These are phyloP conservation scores for Neonectria sp. DNA, from an alignment of 2,329 filamentous ascomycete genomes.

Conservation along the genomic window DNA sequence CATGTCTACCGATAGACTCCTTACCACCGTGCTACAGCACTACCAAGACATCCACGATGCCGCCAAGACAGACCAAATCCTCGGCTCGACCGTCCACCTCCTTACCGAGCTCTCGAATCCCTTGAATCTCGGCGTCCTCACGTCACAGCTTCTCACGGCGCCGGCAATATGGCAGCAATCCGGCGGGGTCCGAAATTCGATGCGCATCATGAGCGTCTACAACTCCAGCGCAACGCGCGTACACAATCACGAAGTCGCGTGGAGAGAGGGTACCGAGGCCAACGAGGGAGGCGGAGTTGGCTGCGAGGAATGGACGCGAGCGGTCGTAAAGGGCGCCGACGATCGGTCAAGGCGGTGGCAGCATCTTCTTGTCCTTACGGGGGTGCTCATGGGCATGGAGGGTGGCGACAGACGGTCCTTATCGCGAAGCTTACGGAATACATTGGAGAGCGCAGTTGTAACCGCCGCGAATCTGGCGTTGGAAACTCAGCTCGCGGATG, in stretches of 20 bases:
- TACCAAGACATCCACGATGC: conserved; percentile 69
- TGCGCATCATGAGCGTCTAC: conserved; percentile 79
- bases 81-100: conserved; percentile 77
- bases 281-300: conserved; percentile 60
- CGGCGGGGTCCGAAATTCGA: conserved; percentile 72
- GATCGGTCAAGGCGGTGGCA: conserved; percentile 80
- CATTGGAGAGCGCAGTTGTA: conserved; percentile 81
- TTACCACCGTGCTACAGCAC: conserved; percentile 75
- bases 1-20: conserved; percentile 78
- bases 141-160: conserved; percentile 79
- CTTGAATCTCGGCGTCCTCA: conserved; percentile 80
- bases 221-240: conserved; percentile 75
- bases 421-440: conserved; percentile 74
- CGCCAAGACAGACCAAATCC: conserved; percentile 67
- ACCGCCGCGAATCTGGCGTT: conserved; percentile 84
- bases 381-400: conserved; percentile 84
- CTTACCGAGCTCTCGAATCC: conserved; percentile 81
- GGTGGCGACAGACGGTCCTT: conserved; percentile 74
- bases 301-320: conserved; percentile 69
- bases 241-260: conserved; percentile 63
- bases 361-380: conserved; percentile 85
- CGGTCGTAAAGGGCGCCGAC: conserved; percentile 71
- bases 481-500: conserved; percentile 59
- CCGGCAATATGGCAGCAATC: conserved; percentile 79
- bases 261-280: conserved; percentile 48